Percentiles rank a stretch among this genome's conserved stretches.
Conservation (phyloP, 192 early-diverging fungal genomes). For the Dissophora globulifera region DNA sequence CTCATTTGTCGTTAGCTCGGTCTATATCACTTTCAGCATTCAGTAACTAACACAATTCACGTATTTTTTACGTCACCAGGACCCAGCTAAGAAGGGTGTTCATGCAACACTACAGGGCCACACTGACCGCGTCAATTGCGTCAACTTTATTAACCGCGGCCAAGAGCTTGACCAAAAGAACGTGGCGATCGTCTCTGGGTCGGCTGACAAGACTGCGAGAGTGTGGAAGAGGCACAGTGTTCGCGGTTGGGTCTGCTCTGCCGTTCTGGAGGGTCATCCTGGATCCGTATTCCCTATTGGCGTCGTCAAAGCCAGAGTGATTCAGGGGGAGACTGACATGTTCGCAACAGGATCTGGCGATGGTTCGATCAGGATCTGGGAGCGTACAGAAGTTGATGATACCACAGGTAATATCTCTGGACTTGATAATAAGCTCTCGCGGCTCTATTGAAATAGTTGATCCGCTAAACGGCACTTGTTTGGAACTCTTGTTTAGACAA, state of each 20-base stretch:
- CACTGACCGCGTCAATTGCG: conserved; percentile 78
- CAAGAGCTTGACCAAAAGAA: conserved; percentile 58
- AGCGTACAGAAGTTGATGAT: conserved; percentile 56
- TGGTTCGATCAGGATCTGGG: conserved; percentile 78
- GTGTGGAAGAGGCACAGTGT: conserved; percentile 71
- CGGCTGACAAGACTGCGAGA: conserved; percentile 80
- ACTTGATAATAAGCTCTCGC: too few species aligned
- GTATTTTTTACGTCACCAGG: conserved; percentile 38
- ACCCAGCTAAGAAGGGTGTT: conserved; percentile 60
- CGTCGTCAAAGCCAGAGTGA: conserved; percentile 59
- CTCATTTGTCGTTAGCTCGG: background rate
- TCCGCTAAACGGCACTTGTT: too few species aligned
- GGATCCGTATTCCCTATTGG: conserved; percentile 75
- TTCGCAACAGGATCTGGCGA: conserved; percentile 78
- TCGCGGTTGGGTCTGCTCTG: conserved; percentile 68
- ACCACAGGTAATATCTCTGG: conserved; percentile 40
- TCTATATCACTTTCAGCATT: too few species aligned
- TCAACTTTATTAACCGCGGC: conserved; percentile 72
- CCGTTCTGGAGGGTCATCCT: conserved; percentile 73
- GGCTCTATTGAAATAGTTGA: too few species aligned
- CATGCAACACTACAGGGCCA: conserved; percentile 78
- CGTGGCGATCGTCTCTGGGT: conserved; percentile 79
- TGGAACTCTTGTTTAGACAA: too few species aligned
- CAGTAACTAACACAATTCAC: background rate
- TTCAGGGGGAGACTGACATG: conserved; percentile 55